Evolutionary conservation across 169 alveolate species (phyloP).

Genomic region (Cryptosporidium felis): DNA sequence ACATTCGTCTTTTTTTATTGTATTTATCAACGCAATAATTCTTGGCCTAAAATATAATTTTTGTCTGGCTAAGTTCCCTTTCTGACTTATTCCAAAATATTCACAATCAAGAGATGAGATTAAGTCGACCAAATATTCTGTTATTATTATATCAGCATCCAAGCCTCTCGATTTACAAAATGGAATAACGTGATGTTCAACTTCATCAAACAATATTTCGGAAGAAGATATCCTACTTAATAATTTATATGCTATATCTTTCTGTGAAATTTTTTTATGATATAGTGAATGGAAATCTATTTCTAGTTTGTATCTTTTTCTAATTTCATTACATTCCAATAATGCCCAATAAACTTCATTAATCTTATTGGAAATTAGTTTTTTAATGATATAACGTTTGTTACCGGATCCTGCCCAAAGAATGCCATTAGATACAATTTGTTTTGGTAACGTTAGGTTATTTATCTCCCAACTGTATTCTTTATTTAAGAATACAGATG

Average conservation of each 20-base stretch:
- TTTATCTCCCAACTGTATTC: not conserved
- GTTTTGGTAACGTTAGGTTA: constrained; percentile 28
- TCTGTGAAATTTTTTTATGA: constrained; percentile 4
- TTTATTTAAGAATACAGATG: constrained; percentile 19
- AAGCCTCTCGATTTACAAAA: constrained; percentile 48
- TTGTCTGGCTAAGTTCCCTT: not conserved
- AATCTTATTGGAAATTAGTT: not conserved
- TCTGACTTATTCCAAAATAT: not conserved
- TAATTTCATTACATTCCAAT: constrained; percentile 46
- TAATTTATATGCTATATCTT: constrained; percentile 18
- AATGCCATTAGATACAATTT: constrained; percentile 57
- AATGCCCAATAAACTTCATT: constrained; percentile 33
- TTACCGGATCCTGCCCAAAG: constrained; percentile 71
- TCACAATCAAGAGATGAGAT: not conserved
- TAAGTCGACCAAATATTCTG: constrained; percentile 33
- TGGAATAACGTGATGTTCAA: constrained; percentile 42
- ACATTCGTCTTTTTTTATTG: constrained; percentile 34
- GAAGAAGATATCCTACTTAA: constrained; percentile 24
- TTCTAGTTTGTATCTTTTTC: constrained; percentile 22
- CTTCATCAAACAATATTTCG: constrained; percentile 32
- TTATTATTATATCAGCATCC: constrained; percentile 10
- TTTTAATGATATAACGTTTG: constrained; percentile 14
- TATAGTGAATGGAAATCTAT: not conserved
- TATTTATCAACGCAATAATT: constrained; percentile 29
- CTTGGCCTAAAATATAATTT: constrained; percentile 29